Conservation (phyloP, 2,329 filamentous ascomycete species). For the Xylariales sp. region DNA sequence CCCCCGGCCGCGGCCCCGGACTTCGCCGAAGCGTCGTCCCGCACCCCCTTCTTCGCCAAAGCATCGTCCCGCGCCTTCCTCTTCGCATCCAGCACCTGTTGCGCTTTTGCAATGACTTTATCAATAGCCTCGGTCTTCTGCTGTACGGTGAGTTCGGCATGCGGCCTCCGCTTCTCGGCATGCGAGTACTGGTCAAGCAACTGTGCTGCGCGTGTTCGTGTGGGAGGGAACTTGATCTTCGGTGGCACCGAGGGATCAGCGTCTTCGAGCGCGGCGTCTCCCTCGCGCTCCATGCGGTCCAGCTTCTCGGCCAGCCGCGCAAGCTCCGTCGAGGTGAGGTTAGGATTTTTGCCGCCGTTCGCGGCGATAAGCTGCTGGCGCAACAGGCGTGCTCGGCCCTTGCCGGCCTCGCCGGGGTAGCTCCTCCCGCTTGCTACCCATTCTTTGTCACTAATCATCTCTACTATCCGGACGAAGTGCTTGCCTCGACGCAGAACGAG, state of each 20-base stretch:
- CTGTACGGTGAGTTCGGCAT: conserved; percentile 12
- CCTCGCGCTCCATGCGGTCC: conserved; percentile 38
- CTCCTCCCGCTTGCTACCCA: conserved; percentile 61
- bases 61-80: conserved; percentile 18
- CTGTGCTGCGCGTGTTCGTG: conserved; percentile 34
- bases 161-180: not conserved
- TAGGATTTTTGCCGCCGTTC: conserved; percentile 22
- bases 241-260: conserved; percentile 43
- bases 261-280: conserved; percentile 48
- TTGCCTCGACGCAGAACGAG: conserved; percentile 73
- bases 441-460: conserved; percentile 68
- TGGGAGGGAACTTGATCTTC: conserved; percentile 34
- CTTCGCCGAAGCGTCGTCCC: conserved; percentile 9
- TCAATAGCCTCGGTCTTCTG: conserved; percentile 42
- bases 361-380: conserved; percentile 46
- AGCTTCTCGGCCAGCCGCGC: conserved; percentile 21
- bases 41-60: not conserved
- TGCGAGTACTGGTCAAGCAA: conserved; percentile 30
- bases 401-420: conserved; percentile 66
- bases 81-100: conserved; percentile 9
- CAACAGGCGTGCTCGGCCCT: conserved; percentile 60
- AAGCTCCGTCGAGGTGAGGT: conserved; percentile 18
- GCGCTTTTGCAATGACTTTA: conserved; percentile 30
- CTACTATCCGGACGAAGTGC: conserved; percentile 70
- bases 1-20: not conserved